Evolutionary conservation across 371 early-diverging fungal genomes (phyloP).

Genomic region (Mucor plumbeus): DNA sequence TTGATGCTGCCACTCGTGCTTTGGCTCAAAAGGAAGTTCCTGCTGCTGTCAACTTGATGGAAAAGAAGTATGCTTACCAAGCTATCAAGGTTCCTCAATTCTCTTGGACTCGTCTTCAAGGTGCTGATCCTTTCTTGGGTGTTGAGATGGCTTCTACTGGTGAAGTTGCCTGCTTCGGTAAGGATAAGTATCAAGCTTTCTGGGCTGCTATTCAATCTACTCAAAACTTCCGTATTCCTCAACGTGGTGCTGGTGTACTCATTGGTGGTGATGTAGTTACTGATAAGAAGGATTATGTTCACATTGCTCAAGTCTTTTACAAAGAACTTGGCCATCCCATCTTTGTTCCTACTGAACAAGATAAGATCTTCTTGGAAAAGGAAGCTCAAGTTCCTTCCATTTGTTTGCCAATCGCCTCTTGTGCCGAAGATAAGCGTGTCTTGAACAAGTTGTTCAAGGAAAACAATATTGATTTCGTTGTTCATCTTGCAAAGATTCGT

Average conservation of each 20-base stretch:
- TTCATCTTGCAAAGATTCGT: conserved; percentile 77
- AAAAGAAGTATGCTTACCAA: conserved; percentile 66
- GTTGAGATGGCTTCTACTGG: conserved; percentile 99
- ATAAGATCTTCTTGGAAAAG: conserved; percentile 51
- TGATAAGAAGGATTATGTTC: conserved; percentile 67
- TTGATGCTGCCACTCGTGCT: conserved; percentile 87
- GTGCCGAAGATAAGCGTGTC: conserved; percentile 52
- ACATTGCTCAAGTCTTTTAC: conserved; percentile 68
- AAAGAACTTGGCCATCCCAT: conserved; percentile 71
- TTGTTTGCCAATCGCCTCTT: conserved; percentile 55
- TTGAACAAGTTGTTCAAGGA: conserved; percentile 62
- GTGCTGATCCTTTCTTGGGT: conserved; percentile 95
- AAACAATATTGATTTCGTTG: conserved; percentile 73
- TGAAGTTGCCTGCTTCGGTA: conserved; percentile 96
- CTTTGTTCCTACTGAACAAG: conserved; percentile 67
- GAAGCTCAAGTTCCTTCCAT: conserved; percentile 46
- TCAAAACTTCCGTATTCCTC: conserved; percentile 82
- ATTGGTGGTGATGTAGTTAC: conserved; percentile 78
- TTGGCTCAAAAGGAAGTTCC: conserved; percentile 68
- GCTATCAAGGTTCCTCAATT: conserved; percentile 95
- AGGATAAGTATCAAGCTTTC: conserved; percentile 87
- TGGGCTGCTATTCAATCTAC: conserved; percentile 79
- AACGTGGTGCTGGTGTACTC: conserved; percentile 70
- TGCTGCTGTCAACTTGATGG: conserved; percentile 73
- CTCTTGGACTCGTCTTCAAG: conserved; percentile 90